Percentiles rank a stretch among this genome's conserved stretches.
phyloP scores from a whole-genome alignment of 2,329 filamentous ascomycete species.

The Colletotrichum camelliae region DNA sequence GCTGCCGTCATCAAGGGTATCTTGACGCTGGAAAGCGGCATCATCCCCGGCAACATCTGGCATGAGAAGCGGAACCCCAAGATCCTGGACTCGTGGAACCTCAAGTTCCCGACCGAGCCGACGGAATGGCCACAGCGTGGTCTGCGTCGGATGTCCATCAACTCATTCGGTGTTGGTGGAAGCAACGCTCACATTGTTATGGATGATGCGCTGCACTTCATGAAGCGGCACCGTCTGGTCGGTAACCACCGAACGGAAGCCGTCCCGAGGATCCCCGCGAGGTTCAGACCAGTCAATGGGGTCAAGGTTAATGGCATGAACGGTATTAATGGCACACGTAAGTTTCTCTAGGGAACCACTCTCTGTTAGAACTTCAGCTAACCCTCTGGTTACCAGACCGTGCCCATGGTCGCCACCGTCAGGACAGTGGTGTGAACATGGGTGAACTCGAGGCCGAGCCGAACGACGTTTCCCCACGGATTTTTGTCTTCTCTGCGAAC shows the following conservation, averaged over 20 bases:
- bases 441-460: neutral
- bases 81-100: slow-evolving; percentile 30
- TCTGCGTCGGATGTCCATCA: slow-evolving; percentile 58
- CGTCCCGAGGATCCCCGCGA: neutral
- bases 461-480: slow-evolving; percentile 27
- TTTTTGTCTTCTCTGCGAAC: slow-evolving; percentile 47
- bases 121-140: slow-evolving; percentile 30
- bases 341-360: accelerated
- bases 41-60: slow-evolving; percentile 35
- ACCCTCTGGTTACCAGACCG: neutral
- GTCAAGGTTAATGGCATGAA: neutral
- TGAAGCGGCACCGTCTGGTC: neutral
- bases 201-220: slow-evolving; percentile 34
- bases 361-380: neutral
- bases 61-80: slow-evolving; percentile 33
- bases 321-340: neutral
- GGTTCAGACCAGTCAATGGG: neutral
- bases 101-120: slow-evolving; percentile 34
- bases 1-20: slow-evolving; percentile 32
- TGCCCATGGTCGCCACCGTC: neutral
- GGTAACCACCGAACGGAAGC: slow-evolving; percentile 13
- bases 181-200: slow-evolving; percentile 30
- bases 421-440: slow-evolving; percentile 11
- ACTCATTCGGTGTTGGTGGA: slow-evolving; percentile 39
- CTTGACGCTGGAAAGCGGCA: slow-evolving; percentile 32